Evolutionary conservation across 805 yeast species (phyloP), one percentile per base, ranked within the genome.

Genomic region (Myxozyma kluyveri): DNA sequence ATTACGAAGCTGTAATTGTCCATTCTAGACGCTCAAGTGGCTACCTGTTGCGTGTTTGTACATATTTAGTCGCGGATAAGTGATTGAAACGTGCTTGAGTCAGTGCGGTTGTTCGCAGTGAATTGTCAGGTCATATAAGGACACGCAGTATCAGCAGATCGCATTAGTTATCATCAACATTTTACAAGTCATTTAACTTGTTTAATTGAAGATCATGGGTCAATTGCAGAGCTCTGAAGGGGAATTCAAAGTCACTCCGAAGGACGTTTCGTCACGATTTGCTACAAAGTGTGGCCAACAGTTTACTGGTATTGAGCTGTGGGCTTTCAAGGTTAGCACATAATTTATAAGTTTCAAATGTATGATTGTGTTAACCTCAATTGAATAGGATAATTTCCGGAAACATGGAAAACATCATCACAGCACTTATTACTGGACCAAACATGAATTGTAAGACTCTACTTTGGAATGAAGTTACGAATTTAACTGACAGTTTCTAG

Each of bases 271-370:
- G 2, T 31, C 50, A 4, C 48, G 62, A 23, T 71, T 72, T 50
- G 63, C 68, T 6, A 63, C 59, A 38, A 58, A 63, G n/a, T 71
- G 74, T 46, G 67, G 66, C 1, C 58, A 61, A 22, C 67, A 61
- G 31, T 65, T 67, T 36, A 51, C 64, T 22, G 69, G 72, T 1
- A 68, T 72, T 29, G 75, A 72, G 54, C 56, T 71, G 18, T 60
- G 69, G 53, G 63, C 71, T 1, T 57, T 70, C 3, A 66, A 65
- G 62, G 68, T 61, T 44, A 17, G 57, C 21, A 37, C 9, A 37
- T 37, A 7, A n/a, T 18, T 17, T 14, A n/a, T 6, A 4, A 38
- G 32, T 24, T 47, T 21, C n/a, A 29, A 51, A 7, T 56, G 55
- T 40, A 31, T 50, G 49, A 2, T 51, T 10, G n/a, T n/a, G n/a